Evolutionary conservation across 257 asterid species (phyloP), one percentile per base, ranked within the genome.

Genomic region (Linderniella brevidens): DNA sequence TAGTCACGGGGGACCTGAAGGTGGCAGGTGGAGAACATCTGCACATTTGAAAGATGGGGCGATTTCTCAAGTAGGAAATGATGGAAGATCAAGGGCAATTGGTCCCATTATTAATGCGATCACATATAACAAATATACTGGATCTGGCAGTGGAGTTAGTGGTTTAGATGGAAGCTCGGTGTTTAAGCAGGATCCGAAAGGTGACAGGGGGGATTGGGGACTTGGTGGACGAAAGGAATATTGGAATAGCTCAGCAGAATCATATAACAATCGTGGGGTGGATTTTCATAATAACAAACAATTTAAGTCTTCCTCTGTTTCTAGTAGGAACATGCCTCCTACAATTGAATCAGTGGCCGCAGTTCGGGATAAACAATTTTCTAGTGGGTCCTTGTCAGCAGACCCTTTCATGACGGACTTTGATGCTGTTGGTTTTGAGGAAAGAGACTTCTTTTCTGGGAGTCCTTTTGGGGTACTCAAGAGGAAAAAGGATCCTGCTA

Each of bases 401-500:
- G 87, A 81, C 63, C 73, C 76, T 51, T 76, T 78, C 60, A 35
- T 37, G 52, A 70, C 68, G 44, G 77, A 79, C 55, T 62, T 50
- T 1, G 57, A 51, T 40, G 45, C 76, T 70, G 49, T 72, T 11
- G 79, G 72, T 43, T 80, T 78, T 71, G 98, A 80, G 58, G 96
- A 79, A 52, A 70, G 64, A 55, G 93, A 85, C 66, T 67, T 73
- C 60, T 79, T 85, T 60, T 66, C 93, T 13, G 81, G 85, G 43
- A 81, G 85, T 61, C 60, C 77, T 61, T 66, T 64, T 46, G 96
- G 93, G 59, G 82, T 81, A 45, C 69, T 85, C 48, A 90, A 75
- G 78, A 77, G 92, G 71, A 90, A 82, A 65, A 90, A 77, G 49
- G 94, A 90, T 53, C 67, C 70, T 54, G 73, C 65, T 37, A 77